phyloP scores from a whole-genome alignment of 139 green algal genomes.

The Chlorella sp. region DNA sequence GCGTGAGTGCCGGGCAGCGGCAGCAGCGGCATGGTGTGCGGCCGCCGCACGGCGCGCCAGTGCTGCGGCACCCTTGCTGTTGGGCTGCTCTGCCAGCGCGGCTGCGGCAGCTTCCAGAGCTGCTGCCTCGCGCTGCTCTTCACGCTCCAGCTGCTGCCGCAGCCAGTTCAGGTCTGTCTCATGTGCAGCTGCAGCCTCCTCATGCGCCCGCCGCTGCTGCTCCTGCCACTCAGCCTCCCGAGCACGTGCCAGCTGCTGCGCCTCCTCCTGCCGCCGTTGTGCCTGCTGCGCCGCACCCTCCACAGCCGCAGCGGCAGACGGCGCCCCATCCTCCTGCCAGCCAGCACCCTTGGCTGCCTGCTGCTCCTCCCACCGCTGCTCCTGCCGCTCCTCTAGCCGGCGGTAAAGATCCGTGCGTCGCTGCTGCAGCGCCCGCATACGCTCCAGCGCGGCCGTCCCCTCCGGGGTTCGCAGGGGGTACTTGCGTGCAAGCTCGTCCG shows the following conservation, averaged over 20 bases:
- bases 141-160: conserved; percentile 1
- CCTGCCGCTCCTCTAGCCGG: conserved; percentile 2
- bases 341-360: not conserved
- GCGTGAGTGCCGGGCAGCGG: conserved; percentile 3
- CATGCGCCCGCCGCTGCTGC: not conserved
- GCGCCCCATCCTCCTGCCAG: not conserved
- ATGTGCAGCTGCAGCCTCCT: not conserved
- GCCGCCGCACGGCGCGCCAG: too few relatives aligned
- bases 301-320: too few relatives aligned
- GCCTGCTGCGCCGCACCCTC: not conserved
- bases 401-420: conserved; percentile 3
- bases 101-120: not conserved
- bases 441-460: conserved; percentile 10
- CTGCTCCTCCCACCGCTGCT: conserved; percentile 5
- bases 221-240: not conserved
- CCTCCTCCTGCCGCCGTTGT: not conserved
- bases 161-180: conserved; percentile 1
- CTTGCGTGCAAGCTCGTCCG: not conserved
- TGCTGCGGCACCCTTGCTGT: too few relatives aligned
- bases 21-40: not conserved
- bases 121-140: conserved; percentile 6
- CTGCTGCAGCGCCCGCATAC: conserved; percentile 6
- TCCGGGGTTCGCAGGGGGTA: not conserved
- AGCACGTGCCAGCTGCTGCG: not conserved
- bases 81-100: not conserved